Base-by-base conservation (phyloP, 169 alveolate genomes). In the Toxoplasma gondii region DNA sequence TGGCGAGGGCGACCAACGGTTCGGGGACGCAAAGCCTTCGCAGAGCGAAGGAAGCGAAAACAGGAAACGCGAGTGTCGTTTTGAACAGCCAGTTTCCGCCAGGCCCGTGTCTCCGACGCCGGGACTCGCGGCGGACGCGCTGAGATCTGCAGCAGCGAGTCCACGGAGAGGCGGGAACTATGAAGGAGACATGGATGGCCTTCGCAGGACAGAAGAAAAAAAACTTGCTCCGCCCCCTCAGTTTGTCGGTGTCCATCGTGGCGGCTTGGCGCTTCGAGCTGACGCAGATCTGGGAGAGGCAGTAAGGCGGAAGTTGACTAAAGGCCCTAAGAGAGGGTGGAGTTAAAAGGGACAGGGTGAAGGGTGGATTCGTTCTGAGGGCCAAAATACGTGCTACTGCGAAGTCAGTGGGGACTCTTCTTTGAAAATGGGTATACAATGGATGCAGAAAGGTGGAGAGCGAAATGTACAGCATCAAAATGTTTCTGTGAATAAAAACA, bases 251-350 rank as follows among this genome's bases (percentile, higher is more conserved):
- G 86, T 78, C 45, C 86, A 78, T n/a, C 39, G 86, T 4, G 86
- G 86, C 39, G 86, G 86, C 86, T 38, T 78, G 45, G 86, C 86
- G 49, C 86, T 78, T 7, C 39, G 49, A 19, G 86, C 86, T 78
- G 86, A 78, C 45, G 45, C 86, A 1, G 44, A 38, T n/a, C 86
- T 78, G 29, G 86, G n/a, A 78, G 86, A 19, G 27, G 86, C 86
- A 29, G 86, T 78, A 78, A 78, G 86, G 22, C 86, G 4, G 45
- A 19, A 34, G 27, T 22, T 16, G 39, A 70, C 17, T 16, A 22
- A 70, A 70, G 83, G 39, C 10, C 17, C 39, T 16, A 22, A 70
- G 78, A 64, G n/a, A 27, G 78, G n/a, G n/a, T n/a, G n/a, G n/a
- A n/a, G n/a, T n/a, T n/a, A n/a, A n/a, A n/a, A n/a, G n/a, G n/a